Evolutionary conservation across 495 filamentous ascomycete species (phyloP).

Genomic region (Baudoinia panamericana): DNA sequence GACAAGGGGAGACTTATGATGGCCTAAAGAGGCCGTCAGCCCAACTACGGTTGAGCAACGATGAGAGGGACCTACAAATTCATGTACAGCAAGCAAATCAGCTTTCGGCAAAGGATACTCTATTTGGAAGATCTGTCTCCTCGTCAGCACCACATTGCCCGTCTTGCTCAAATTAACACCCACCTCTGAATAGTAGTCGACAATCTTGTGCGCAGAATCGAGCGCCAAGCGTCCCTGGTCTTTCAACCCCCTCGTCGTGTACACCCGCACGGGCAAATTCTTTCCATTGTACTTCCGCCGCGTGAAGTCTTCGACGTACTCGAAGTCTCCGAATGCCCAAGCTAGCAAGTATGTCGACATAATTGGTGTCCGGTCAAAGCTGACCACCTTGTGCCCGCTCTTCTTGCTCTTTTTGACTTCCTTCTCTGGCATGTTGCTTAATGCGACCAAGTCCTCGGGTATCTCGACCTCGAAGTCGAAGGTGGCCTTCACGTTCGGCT

Average conservation of each 20-base stretch:
- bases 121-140: slow-evolving; percentile 58
- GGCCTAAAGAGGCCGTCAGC: slow-evolving; percentile 13
- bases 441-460: slow-evolving; percentile 68
- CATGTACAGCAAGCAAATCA: slow-evolving; percentile 89
- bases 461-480: slow-evolving; percentile 89
- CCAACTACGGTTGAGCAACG: too few species aligned
- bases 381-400: slow-evolving; percentile 58
- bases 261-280: slow-evolving; percentile 83
- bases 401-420: slow-evolving; percentile 43
- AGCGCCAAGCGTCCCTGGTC: slow-evolving; percentile 78
- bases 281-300: slow-evolving; percentile 77
- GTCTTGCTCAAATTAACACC: neutral
- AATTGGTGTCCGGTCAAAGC: slow-evolving; percentile 72
- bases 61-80: slow-evolving; percentile 61
- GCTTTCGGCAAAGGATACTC: slow-evolving; percentile 94
- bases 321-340: slow-evolving; percentile 94
- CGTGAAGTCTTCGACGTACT: slow-evolving; percentile 85
- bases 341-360: slow-evolving; percentile 95
- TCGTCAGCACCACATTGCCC: neutral
- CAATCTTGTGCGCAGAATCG: slow-evolving; percentile 71
- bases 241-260: slow-evolving; percentile 81
- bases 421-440: slow-evolving; percentile 91
- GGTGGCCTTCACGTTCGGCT: slow-evolving; percentile 90
- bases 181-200: slow-evolving; percentile 87
- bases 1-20: slow-evolving; percentile 19